Evolutionary conservation across 495 filamentous ascomycete species (phyloP).

Genomic region (Xylaria grammica): DNA sequence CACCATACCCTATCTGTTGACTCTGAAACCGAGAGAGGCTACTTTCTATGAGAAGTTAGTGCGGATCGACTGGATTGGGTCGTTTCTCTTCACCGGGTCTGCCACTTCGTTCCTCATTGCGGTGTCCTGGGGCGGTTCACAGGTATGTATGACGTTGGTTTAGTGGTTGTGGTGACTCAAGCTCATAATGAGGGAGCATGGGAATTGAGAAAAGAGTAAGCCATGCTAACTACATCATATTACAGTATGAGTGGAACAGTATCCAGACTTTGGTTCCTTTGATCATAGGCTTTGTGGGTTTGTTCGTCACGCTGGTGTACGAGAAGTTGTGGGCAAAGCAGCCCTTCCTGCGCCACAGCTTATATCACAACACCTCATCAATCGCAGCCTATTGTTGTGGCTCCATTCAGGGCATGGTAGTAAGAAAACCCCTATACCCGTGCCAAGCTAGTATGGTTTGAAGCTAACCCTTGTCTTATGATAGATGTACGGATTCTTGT

Average conservation of each 20-base stretch:
- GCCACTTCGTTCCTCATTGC: constrained; percentile 58
- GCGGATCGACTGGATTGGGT: constrained; percentile 47
- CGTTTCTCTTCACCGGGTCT: constrained; percentile 52
- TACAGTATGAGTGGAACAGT: constrained; percentile 56
- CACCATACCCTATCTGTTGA: constrained; percentile 41
- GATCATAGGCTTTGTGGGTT: constrained; percentile 42
- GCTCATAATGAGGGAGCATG: not conserved
- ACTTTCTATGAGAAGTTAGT: constrained; percentile 39
- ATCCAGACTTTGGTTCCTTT: constrained; percentile 54
- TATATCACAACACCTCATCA: constrained; percentile 50
- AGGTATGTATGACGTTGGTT: constrained; percentile 18
- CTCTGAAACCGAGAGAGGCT: constrained; percentile 36
- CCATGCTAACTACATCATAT: not conserved
- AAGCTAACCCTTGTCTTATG: constrained; percentile 36
- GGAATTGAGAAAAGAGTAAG: not conserved
- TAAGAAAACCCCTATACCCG: constrained; percentile 38
- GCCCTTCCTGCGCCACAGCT: constrained; percentile 58
- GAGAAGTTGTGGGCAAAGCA: constrained; percentile 50
- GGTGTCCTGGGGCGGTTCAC: constrained; percentile 59
- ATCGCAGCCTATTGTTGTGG: constrained; percentile 43
- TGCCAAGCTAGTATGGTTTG: constrained; percentile 44
- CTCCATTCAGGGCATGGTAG: constrained; percentile 44
- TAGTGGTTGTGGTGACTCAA: not conserved
- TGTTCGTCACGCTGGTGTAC: constrained; percentile 41
- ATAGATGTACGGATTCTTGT: constrained; percentile 38